Conservation (phyloP, 495 filamentous ascomycete genomes). For the Thermochaetoides thermophila region DNA sequence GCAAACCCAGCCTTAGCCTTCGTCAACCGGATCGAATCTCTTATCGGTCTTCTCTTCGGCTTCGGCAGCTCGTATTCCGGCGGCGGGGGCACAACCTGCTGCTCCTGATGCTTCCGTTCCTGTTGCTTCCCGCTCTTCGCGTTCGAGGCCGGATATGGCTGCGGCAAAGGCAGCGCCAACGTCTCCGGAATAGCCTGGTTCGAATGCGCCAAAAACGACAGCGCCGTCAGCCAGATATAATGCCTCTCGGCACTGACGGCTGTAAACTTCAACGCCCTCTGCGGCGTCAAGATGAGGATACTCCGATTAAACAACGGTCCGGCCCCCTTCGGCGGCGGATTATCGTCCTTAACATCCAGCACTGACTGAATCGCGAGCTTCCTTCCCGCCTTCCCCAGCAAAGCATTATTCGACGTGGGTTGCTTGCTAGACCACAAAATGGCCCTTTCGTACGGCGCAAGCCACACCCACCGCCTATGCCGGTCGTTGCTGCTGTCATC, state of each 20-base stretch:
- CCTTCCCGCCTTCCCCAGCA: constrained; percentile 89
- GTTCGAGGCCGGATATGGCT: too few relatives aligned
- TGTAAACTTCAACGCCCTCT: constrained; percentile 91
- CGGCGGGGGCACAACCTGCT: too few relatives aligned
- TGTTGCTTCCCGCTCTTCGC: too few relatives aligned
- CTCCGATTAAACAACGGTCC: constrained; percentile 70
- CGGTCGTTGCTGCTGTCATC: constrained; percentile 47
- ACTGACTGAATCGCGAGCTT: constrained; percentile 96
- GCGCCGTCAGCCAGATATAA: constrained; percentile 85
- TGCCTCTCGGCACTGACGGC: constrained; percentile 70
- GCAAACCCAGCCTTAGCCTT: too few relatives aligned
- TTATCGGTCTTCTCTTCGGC: constrained; percentile 43
- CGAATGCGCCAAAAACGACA: constrained; percentile 88
- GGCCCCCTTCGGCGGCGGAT: constrained; percentile 62
- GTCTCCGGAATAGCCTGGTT: constrained; percentile 57
- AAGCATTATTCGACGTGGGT: constrained; percentile 68
- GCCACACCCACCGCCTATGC: constrained; percentile 97
- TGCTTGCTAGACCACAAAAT: constrained; percentile 99
- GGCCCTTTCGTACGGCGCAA: constrained; percentile 86
- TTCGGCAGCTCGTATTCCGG: constrained; percentile 35
- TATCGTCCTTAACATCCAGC: constrained; percentile 90
- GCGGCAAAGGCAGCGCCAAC: constrained; percentile 40
- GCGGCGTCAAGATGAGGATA: constrained; percentile 86
- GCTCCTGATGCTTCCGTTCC: constrained; percentile 23
- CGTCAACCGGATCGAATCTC: constrained; percentile 81